phyloP scores from a whole-genome alignment of 2,329 filamentous ascomycete genomes.

The Ophiostoma ips region DNA sequence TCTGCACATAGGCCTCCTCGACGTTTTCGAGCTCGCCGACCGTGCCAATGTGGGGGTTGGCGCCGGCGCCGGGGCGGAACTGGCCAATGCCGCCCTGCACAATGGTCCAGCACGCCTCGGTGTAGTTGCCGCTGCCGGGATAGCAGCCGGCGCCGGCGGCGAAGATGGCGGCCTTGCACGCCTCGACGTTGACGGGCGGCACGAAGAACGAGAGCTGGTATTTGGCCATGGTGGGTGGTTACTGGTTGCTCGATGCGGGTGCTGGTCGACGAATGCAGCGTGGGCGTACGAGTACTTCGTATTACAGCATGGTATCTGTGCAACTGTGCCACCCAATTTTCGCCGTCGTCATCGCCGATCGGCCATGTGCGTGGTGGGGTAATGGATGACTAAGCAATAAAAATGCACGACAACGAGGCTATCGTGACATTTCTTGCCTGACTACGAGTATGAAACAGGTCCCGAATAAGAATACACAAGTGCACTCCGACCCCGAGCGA shows the following conservation, averaged over 20 bases:
- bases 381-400: no score
- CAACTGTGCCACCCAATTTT: no score
- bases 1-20: constrained; percentile 49
- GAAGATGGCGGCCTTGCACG: constrained; percentile 42
- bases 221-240: not conserved
- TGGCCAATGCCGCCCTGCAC: constrained; percentile 41
- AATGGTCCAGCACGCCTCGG: constrained; percentile 36
- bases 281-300: no score
- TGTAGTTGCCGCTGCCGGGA: constrained; percentile 32
- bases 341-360: no score
- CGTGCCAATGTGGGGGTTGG: constrained; percentile 49
- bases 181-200: constrained; percentile 22
- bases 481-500: no score
- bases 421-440: no score
- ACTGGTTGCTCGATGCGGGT: not conserved
- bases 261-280: no score
- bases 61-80: constrained; percentile 46
- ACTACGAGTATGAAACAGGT: no score
- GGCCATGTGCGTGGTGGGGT: no score
- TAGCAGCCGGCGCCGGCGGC: constrained; percentile 38
- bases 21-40: constrained; percentile 38
- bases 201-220: constrained; percentile 8
- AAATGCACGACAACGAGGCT: no score
- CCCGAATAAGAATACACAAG: no score
- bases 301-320: no score